Evolutionary conservation across 2,329 filamentous ascomycete genomes (phyloP).

Genomic region (Fusarium coffeatum): DNA sequence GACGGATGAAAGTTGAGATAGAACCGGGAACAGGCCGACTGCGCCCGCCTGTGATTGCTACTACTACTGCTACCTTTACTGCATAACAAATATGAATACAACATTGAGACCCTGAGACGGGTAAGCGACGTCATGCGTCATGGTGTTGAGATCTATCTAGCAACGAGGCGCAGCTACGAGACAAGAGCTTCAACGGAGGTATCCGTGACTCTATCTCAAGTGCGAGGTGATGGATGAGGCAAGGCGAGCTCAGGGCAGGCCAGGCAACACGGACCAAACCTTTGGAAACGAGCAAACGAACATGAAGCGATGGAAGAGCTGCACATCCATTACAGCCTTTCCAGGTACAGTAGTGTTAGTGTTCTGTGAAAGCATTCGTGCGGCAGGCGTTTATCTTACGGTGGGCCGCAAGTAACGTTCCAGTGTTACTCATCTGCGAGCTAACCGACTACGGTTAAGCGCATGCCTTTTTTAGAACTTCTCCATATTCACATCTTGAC

Average conservation of each 20-base stretch:
- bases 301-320: constrained; percentile 12
- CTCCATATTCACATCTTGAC: constrained; percentile 35
- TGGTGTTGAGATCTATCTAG: constrained; percentile 14
- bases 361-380: constrained; percentile 26
- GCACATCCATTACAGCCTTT: not conserved
- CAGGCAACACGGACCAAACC: constrained; percentile 27
- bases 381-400: constrained; percentile 29
- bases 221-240: constrained; percentile 18
- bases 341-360: not conserved
- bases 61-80: constrained; percentile 2
- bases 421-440: constrained; percentile 27
- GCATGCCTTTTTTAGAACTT: constrained; percentile 38
- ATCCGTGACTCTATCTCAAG: constrained; percentile 38
- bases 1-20: constrained; percentile 12
- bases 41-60: constrained; percentile 27
- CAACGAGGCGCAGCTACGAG: constrained; percentile 6
- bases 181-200: constrained; percentile 3
- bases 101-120: constrained; percentile 22
- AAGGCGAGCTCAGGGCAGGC: constrained; percentile 12
- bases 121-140: constrained; percentile 34
- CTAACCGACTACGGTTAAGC: constrained; percentile 22
- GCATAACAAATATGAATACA: constrained; percentile 18
- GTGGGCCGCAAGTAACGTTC: constrained; percentile 43
- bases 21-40: constrained; percentile 11
- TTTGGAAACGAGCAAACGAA: constrained; percentile 16